Evolutionary conservation across 257 asterid species (phyloP).

Genomic region (Linaria vulgaris): DNA sequence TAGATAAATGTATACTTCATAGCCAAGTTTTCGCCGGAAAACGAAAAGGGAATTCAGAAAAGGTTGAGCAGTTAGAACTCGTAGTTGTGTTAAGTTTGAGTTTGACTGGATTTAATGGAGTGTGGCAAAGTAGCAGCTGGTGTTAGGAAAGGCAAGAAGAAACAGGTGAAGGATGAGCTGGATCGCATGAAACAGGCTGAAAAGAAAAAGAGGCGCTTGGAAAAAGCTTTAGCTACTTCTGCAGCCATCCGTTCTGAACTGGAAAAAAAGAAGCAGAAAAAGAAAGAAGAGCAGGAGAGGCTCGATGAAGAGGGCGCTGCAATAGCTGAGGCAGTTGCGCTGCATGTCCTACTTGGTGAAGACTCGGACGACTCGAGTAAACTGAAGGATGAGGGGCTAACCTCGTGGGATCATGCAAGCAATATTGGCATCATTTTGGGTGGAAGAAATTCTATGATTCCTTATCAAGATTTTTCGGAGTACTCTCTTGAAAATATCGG

Average conservation of each 20-base stretch:
- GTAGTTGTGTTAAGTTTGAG: conserved; percentile 20
- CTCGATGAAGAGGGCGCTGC: conserved; percentile 88
- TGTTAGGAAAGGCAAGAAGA: conserved; percentile 73
- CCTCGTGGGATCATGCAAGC: conserved; percentile 45
- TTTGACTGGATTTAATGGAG: conserved; percentile 45
- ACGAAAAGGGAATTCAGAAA: conserved; percentile 19
- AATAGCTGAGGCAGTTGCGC: conserved; percentile 84
- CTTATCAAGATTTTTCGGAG: conserved; percentile 37
- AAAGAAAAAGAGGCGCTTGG: conserved; percentile 80
- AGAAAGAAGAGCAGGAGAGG: conserved; percentile 84
- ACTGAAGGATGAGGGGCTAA: conserved; percentile 53
- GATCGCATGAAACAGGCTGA: conserved; percentile 88
- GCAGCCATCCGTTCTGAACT: conserved; percentile 76
- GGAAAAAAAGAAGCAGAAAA: conserved; percentile 77
- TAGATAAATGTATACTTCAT: conserved; percentile 37
- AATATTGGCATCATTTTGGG: conserved; percentile 35
- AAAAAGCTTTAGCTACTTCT: conserved; percentile 87
- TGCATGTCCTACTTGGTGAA: conserved; percentile 79
- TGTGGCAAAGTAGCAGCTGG: conserved; percentile 48
- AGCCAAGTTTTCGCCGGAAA: conserved; percentile 29
- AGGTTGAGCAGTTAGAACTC: conserved; percentile 17
- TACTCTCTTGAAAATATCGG: conserved; percentile 36
- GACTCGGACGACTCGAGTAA: conserved; percentile 61
- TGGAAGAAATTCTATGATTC: conserved; percentile 32
- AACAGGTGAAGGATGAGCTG: conserved; percentile 72